These are phyloP conservation scores for Neoscytalidium dimidiatum DNA, from an alignment of 2,329 filamentous ascomycete species.

Conservation along the genomic window DNA sequence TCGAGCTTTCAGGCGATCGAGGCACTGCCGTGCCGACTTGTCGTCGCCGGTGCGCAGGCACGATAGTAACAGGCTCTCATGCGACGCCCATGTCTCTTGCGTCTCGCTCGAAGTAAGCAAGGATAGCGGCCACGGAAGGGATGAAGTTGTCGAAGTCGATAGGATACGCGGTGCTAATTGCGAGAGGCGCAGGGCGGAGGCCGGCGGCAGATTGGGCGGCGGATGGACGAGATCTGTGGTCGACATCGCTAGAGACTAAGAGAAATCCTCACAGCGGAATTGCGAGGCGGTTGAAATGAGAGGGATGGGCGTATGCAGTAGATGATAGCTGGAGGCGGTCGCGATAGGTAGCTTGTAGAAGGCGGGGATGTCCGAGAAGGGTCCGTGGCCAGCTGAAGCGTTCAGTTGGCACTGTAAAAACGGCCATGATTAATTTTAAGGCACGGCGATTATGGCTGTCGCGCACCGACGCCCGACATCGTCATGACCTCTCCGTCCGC, in stretches of 20 bases:
- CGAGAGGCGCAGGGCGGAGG: conserved; percentile 48
- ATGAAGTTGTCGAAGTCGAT: conserved; percentile 38
- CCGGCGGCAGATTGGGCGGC: conserved; percentile 41
- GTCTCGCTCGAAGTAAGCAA: conserved; percentile 62
- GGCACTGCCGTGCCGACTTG: conserved; percentile 70
- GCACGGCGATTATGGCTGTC: neutral
- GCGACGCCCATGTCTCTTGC: conserved; percentile 77
- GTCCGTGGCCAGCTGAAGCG: neutral
- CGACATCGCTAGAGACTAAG: neutral
- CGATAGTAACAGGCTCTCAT: conserved; percentile 84
- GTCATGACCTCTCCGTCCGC: conserved; percentile 15
- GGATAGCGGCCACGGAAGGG: conserved; percentile 54
- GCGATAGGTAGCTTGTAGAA: neutral
- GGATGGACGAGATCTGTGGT: conserved; percentile 41
- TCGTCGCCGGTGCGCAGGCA: conserved; percentile 86
- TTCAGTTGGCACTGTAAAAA: neutral
- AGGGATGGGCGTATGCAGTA: neutral
- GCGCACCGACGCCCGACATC: neutral
- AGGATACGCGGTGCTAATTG: conserved; percentile 47
- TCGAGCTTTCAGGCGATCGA: conserved; percentile 73
- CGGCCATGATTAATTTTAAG: neutral
- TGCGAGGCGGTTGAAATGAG: neutral
- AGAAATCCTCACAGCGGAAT: neutral
- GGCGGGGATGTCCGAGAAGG: neutral
- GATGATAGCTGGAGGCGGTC: neutral